These are phyloP conservation scores for Pseudogymnoascus verrucosus DNA, from an alignment of 2,329 filamentous ascomycete genomes.

Conservation along the genomic window DNA sequence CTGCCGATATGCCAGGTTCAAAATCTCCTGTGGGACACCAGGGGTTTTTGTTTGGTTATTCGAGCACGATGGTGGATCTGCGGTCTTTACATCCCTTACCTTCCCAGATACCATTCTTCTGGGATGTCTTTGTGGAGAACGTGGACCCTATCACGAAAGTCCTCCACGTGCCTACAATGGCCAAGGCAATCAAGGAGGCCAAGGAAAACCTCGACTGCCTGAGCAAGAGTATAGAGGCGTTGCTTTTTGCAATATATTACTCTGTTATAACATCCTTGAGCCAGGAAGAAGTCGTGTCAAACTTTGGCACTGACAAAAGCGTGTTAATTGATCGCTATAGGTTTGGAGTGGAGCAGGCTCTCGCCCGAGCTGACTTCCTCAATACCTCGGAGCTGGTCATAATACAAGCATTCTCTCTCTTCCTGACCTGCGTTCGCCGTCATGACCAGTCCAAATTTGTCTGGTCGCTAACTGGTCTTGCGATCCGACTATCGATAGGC, in stretches of 20 bases:
- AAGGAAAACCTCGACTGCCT: conserved; percentile 52
- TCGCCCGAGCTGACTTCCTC: conserved; percentile 47
- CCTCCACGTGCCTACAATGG: conserved; percentile 60
- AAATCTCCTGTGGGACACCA: conserved; percentile 46
- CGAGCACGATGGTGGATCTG: conserved; percentile 61
- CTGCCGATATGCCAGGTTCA: conserved; percentile 17
- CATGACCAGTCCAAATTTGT: conserved; percentile 34
- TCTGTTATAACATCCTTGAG: conserved; percentile 38
- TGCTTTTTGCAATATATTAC: conserved; percentile 51
- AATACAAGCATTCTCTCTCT: conserved; percentile 47
- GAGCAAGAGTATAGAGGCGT: conserved; percentile 33
- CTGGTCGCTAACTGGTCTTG: conserved; percentile 52
- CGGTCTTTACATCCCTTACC: conserved; percentile 55
- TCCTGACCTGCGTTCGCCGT: conserved; percentile 45
- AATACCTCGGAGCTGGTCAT: conserved; percentile 46
- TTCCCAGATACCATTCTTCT: conserved; percentile 58
- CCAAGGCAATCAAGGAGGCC: conserved; percentile 52
- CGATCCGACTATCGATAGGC: conserved; percentile 50
- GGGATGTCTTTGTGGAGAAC: conserved; percentile 64
- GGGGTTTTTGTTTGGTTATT: conserved; percentile 65
- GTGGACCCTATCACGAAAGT: conserved; percentile 67
- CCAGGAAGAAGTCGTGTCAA: conserved; percentile 21
- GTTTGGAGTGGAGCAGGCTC: conserved; percentile 45
- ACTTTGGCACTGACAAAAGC: conserved; percentile 36
- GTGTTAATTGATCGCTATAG: conserved; percentile 40